Evolutionary conservation across 805 yeast species (phyloP), one percentile per base, ranked within the genome.

Genomic region (Saccharomycopsis sp.): DNA sequence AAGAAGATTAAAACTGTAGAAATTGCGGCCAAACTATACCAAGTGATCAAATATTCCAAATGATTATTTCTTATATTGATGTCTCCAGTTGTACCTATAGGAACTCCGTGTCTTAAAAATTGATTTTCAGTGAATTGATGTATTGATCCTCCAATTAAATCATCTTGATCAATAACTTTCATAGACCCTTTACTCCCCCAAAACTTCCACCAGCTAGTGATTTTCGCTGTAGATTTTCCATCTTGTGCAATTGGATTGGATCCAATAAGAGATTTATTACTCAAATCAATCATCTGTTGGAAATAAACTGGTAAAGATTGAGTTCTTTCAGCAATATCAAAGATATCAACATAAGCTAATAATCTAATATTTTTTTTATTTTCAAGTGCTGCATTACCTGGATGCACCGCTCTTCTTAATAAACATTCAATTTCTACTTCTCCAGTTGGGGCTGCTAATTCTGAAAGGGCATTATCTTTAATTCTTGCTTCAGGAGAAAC

Each of bases 21-120:
- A 29, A 84, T 72, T 31, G 82, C 52, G 2, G 87, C 76, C 32
- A 89, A 70, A 0, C 96, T 95, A 57, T 84, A 89, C 98, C 98
- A 92, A 0, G 98, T 92, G 17, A 86, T 75, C 53, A 92, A 63
- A 57, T 92, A 92, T 58, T 89, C 95, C 58, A 88, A 61, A 56
- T 92, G 98, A 55, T 87, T 86, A 58, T 92, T 92, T 46, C 81
- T 76, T 55, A 85, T 70, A 49, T 79, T 88, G 26, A 89, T 74
- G 51, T 74, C 75, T n/a, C 96, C 88, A 6, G 67, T 61, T 40
- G 80, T 76, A 1, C 95, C 98, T 9, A 92, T 57, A 9, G 98
- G 98, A 5, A 89, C 89, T 40, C 98, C 98, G 4, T 84, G 79
- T 43, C 69, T 72, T 41, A 76, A 62, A 52, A 82, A 76, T 58